These are phyloP conservation scores for Mycosarcoma maydis DNA, from an alignment of 1,284 basidiomycete genomes.

Conservation along the genomic window DNA sequence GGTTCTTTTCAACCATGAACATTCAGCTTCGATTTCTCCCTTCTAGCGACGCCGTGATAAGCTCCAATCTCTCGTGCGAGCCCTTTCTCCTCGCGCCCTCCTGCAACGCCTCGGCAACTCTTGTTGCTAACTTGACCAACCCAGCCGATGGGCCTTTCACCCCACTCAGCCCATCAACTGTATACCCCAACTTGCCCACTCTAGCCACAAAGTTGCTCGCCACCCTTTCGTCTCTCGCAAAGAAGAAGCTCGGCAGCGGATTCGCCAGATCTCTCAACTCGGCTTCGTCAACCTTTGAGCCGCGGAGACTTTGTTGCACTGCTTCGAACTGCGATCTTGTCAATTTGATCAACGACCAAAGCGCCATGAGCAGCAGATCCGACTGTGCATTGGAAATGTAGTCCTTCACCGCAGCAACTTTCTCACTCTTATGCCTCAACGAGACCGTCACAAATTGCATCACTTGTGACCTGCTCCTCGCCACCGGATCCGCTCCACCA, in stretches of 20 bases:
- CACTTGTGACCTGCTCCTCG: slow-evolving; percentile 39
- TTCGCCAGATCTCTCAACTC: slow-evolving; percentile 46
- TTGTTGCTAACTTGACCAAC: slow-evolving; percentile 24
- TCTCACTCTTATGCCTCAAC: slow-evolving; percentile 40
- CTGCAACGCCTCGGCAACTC: slow-evolving; percentile 23
- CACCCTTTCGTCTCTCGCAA: slow-evolving; percentile 58
- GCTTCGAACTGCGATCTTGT: slow-evolving; percentile 12
- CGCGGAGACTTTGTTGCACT: slow-evolving; percentile 1
- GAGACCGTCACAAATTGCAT: slow-evolving; percentile 54
- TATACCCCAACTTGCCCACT: slow-evolving; percentile 14
- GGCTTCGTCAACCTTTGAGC: slow-evolving; percentile 1
- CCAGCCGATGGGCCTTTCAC: slow-evolving; percentile 2
- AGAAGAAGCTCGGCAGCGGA: slow-evolving; percentile 53
- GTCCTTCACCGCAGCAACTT: slow-evolving; percentile 59
- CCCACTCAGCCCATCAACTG: slow-evolving; percentile 7
- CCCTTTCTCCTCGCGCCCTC: slow-evolving; percentile 37
- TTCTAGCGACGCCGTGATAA: slow-evolving; percentile 12
- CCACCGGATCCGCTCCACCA: slow-evolving; percentile 35
- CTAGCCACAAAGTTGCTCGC: slow-evolving; percentile 28
- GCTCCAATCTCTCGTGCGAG: slow-evolving; percentile 31
- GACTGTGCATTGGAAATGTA: slow-evolving; percentile 59
- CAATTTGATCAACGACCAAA: slow-evolving; percentile 54
- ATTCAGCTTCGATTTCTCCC: not conserved
- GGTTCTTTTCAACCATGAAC: not conserved
- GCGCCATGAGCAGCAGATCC: slow-evolving; percentile 61